Percentiles rank a stretch among this genome's conserved stretches.
Evolutionary conservation across 2,329 filamentous ascomycete genomes (phyloP).

Genomic region (Cladophialophora psammophila): DNA sequence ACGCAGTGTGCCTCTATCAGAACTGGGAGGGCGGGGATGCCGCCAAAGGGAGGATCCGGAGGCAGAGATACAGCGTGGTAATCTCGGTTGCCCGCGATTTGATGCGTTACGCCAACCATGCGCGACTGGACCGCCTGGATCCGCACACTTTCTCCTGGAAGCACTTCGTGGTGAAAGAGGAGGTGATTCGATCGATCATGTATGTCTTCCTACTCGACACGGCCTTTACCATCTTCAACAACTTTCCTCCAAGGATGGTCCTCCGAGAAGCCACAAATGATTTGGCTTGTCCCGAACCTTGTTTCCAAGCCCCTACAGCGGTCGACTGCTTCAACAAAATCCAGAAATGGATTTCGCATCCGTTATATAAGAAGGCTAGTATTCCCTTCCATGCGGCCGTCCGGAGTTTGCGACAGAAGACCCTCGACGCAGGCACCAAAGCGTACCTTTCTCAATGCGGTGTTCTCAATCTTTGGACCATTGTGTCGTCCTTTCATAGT

Average conservation of each 20-base stretch:
- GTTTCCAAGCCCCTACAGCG: conserved; percentile 42
- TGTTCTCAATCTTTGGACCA: conserved; percentile 16
- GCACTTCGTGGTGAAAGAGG: conserved; percentile 39
- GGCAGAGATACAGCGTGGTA: conserved; percentile 44
- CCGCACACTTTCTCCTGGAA: conserved; percentile 15
- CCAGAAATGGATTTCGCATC: conserved; percentile 30
- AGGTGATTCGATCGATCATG: conserved; percentile 41
- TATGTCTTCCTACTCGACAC: conserved; percentile 45
- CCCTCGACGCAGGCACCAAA: not conserved
- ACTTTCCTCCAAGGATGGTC: conserved; percentile 43
- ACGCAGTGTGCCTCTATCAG: conserved; percentile 49
- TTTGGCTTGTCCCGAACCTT: conserved; percentile 42
- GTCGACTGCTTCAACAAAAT: conserved; percentile 37
- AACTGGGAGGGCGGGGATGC: conserved; percentile 50
- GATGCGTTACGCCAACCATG: too few species aligned
- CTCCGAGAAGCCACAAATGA: conserved; percentile 43
- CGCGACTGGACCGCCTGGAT: too few species aligned
- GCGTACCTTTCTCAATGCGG: conserved; percentile 2
- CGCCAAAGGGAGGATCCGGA: conserved; percentile 47
- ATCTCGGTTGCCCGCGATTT: conserved; percentile 16
- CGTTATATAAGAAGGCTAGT: too few species aligned
- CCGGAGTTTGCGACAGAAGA: not conserved
- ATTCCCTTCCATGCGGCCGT: not conserved
- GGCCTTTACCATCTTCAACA: conserved; percentile 44
- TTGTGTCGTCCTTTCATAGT: conserved; percentile 8